These are phyloP conservation scores for Solanum etuberosum DNA, from an alignment of 257 asterid species.

Conservation along the genomic window DNA sequence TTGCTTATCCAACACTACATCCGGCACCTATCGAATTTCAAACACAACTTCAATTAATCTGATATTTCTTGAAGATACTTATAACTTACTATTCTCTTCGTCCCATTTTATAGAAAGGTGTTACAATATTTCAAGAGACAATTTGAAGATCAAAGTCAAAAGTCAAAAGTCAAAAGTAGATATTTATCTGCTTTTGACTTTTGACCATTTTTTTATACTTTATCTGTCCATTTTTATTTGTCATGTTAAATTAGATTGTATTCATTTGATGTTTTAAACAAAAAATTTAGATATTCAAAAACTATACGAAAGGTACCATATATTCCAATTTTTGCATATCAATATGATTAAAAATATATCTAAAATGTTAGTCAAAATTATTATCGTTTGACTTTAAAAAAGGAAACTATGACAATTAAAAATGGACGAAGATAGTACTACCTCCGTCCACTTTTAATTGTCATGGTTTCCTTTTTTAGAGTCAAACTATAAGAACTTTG, in stretches of 20 bases:
- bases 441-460: background rate
- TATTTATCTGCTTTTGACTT: background rate
- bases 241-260: background rate
- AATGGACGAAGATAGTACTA: too few relatives aligned
- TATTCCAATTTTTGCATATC: background rate
- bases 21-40: slow-evolving; percentile 48
- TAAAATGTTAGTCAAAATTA: background rate
- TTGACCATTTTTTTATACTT: background rate
- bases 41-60: background rate
- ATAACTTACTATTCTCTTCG: background rate
- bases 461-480: too few relatives aligned
- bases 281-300: too few relatives aligned
- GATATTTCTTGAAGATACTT: background rate
- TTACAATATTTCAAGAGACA: background rate
- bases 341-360: too few relatives aligned
- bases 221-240: too few relatives aligned
- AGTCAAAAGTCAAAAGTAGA: background rate
- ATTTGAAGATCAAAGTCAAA: background rate
- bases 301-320: too few relatives aligned
- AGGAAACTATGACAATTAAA: background rate
- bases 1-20: slow-evolving; percentile 56
- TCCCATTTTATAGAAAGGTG: background rate
- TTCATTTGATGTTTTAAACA: too few relatives aligned
- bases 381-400: too few relatives aligned
- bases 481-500: too few relatives aligned